phyloP scores from a whole-genome alignment of 2,329 filamentous ascomycete genomes.

The Penicillium sp. region DNA sequence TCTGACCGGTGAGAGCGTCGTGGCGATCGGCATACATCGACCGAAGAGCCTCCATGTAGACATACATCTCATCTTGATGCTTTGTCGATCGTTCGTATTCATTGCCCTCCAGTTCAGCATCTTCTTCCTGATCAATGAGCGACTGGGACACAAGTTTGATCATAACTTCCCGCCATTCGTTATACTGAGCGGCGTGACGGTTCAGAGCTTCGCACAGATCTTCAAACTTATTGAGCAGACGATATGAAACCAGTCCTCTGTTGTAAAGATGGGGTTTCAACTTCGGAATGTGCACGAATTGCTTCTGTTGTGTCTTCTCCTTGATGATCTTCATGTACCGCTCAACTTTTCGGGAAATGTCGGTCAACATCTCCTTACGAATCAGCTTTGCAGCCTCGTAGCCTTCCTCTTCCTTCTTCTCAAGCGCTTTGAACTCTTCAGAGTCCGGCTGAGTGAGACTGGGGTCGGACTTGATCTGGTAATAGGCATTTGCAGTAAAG shows the following conservation, averaged over 20 bases:
- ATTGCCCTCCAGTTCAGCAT: slow-evolving; percentile 75
- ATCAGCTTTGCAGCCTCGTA: slow-evolving; percentile 78
- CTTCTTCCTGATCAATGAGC: slow-evolving; percentile 78
- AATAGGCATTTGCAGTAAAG: slow-evolving; percentile 80
- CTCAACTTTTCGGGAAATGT: slow-evolving; percentile 58
- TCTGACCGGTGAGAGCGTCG: slow-evolving; percentile 71
- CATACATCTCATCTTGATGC: slow-evolving; percentile 83
- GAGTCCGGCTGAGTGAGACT: slow-evolving; percentile 65
- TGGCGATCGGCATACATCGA: slow-evolving; percentile 76
- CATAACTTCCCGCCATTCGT: slow-evolving; percentile 72
- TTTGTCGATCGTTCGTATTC: slow-evolving; percentile 87
- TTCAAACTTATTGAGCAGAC: slow-evolving; percentile 65
- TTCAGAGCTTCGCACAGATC: slow-evolving; percentile 66
- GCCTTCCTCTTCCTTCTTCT: slow-evolving; percentile 66
- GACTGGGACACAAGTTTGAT: slow-evolving; percentile 69
- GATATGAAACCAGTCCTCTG: slow-evolving; percentile 70
- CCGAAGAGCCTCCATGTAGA: slow-evolving; percentile 76
- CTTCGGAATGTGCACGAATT: slow-evolving; percentile 63
- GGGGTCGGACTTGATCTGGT: slow-evolving; percentile 73
- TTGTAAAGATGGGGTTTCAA: slow-evolving; percentile 53
- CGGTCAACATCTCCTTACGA: slow-evolving; percentile 71
- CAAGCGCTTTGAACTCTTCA: slow-evolving; percentile 63
- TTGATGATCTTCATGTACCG: slow-evolving; percentile 63
- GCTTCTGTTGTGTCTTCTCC: slow-evolving; percentile 51
- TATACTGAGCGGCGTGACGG: slow-evolving; percentile 66